Evolutionary conservation across 352 stramenopile species (phyloP).

Genomic region (Pythium chondricola): DNA sequence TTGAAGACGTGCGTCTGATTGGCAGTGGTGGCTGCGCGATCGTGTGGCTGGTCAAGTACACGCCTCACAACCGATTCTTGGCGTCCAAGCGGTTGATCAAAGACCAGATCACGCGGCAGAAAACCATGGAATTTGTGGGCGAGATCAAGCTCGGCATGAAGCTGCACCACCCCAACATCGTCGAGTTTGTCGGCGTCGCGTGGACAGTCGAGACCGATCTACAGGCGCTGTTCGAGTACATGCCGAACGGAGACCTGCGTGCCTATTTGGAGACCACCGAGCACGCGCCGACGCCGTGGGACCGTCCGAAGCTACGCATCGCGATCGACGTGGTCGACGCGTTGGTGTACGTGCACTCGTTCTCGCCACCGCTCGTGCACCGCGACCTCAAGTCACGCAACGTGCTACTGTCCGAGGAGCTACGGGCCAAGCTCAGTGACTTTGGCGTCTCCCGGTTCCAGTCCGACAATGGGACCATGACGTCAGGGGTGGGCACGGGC

Average conservation of each 20-base stretch:
- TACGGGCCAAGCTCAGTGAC: constrained; percentile 20
- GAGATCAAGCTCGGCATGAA: constrained; percentile 70
- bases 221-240: constrained; percentile 63
- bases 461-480: constrained; percentile 14
- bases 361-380: constrained; percentile 34
- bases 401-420: constrained; percentile 26
- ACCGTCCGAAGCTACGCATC: constrained; percentile 24
- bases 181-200: constrained; percentile 56
- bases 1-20: constrained; percentile 43
- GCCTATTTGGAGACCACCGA: constrained; percentile 29
- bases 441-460: constrained; percentile 15
- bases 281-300: background rate
- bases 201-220: constrained; percentile 57
- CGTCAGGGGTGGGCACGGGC: constrained; percentile 12
- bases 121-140: constrained; percentile 41
- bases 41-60: constrained; percentile 42
- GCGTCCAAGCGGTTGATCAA: constrained; percentile 47
- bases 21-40: constrained; percentile 39
- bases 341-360: constrained; percentile 42
- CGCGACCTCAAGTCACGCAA: constrained; percentile 39
- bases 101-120: constrained; percentile 36
- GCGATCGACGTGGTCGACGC: constrained; percentile 42
- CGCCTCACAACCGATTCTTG: constrained; percentile 23
- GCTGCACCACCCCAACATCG: constrained; percentile 57
- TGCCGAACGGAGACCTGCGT: constrained; percentile 49